These are phyloP conservation scores for Saturnispora silvae DNA, from an alignment of 805 yeast genomes.

Conservation along the genomic window DNA sequence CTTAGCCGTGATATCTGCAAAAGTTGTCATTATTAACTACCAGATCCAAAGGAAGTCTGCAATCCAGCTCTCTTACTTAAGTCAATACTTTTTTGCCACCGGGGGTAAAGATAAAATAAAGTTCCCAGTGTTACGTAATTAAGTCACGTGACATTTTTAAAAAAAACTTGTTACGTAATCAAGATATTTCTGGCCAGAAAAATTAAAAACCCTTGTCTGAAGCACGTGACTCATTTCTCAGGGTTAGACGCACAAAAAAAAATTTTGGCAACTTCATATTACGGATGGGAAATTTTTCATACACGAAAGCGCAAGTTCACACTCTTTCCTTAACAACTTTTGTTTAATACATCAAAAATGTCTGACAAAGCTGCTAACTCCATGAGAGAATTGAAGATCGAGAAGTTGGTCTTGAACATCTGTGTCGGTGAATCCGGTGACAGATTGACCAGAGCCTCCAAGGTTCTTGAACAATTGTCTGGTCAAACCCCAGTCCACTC, in stretches of 20 bases:
- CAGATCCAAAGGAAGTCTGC: too few relatives aligned
- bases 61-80: too few relatives aligned
- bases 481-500: slow-evolving; percentile 99
- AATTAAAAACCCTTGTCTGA: background rate
- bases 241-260: slow-evolving; percentile 1
- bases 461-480: slow-evolving; percentile 98
- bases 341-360: slow-evolving; percentile 16
- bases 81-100: background rate
- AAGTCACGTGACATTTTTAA: background rate
- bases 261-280: background rate
- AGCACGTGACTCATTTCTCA: background rate
- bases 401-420: slow-evolving; percentile 98
- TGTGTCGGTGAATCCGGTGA: slow-evolving; percentile 99
- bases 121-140: slow-evolving; percentile 2
- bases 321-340: background rate
- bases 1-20: slow-evolving; percentile 22
- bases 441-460: slow-evolving; percentile 99
- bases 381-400: slow-evolving; percentile 99
- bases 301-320: too few relatives aligned
- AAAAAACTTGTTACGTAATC: background rate
- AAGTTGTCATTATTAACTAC: slow-evolving; percentile 18
- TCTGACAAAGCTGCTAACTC: slow-evolving; percentile 68
- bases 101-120: too few relatives aligned
- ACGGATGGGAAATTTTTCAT: too few relatives aligned
- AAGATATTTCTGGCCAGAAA: too few relatives aligned